Conservation (phyloP, 2,329 filamentous ascomycete genomes). For the Penicillium sp. region DNA sequence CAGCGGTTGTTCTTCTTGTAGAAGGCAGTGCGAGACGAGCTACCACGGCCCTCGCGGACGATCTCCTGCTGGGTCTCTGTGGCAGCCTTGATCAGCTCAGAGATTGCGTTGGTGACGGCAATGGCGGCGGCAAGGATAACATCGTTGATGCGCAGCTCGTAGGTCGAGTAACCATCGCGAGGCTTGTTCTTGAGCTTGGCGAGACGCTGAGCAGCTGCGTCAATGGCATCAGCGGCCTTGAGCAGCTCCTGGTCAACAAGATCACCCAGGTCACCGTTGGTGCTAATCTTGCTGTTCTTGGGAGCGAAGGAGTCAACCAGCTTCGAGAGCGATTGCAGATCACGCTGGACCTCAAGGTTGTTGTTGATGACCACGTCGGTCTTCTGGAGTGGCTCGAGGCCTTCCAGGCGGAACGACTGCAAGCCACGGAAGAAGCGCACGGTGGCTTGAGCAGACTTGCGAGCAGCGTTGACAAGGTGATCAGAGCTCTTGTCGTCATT, state of each 20-base stretch:
- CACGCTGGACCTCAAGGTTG: slow-evolving; percentile 94
- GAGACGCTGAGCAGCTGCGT: slow-evolving; percentile 83
- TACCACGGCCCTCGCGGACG: slow-evolving; percentile 86
- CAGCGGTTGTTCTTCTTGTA: slow-evolving; percentile 99
- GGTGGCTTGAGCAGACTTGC: slow-evolving; percentile 80
- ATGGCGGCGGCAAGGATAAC: slow-evolving; percentile 90
- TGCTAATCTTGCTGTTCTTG: slow-evolving; percentile 77
- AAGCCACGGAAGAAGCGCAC: slow-evolving; percentile 94
- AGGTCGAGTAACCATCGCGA: slow-evolving; percentile 91
- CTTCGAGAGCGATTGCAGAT: slow-evolving; percentile 90
- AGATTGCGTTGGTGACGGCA: slow-evolving; percentile 91
- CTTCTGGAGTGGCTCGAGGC: slow-evolving; percentile 86
- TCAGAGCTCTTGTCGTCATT: slow-evolving; percentile 95
- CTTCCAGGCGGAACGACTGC: slow-evolving; percentile 90
- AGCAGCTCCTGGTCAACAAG: slow-evolving; percentile 87
- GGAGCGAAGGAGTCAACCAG: slow-evolving; percentile 89
- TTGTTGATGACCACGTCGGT: slow-evolving; percentile 96
- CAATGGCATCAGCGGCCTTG: slow-evolving; percentile 94
- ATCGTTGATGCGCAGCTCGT: slow-evolving; percentile 94
- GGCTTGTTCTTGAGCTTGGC: slow-evolving; percentile 94
- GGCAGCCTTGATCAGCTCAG: slow-evolving; percentile 90
- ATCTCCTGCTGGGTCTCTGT: slow-evolving; percentile 94
- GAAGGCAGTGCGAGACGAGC: slow-evolving; percentile 85
- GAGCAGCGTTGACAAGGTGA: slow-evolving; percentile 76
- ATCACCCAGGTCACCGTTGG: slow-evolving; percentile 83